Evolutionary conservation across 2,329 filamentous ascomycete genomes (phyloP).

Genomic region (Talaromyces marneffei): DNA sequence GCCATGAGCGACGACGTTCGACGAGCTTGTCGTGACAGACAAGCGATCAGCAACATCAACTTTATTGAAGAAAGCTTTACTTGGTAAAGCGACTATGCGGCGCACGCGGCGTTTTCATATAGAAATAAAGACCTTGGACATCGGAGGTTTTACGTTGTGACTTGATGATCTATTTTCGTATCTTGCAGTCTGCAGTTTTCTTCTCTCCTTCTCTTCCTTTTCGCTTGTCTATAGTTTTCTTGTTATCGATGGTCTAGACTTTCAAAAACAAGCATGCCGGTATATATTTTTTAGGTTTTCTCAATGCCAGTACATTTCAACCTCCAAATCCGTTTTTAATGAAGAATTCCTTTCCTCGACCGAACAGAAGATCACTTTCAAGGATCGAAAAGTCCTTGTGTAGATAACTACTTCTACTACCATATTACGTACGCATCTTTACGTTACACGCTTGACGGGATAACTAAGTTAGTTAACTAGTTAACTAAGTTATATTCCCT

Average conservation of each 20-base stretch:
- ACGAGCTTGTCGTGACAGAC: constrained; percentile 59
- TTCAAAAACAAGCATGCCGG: not conserved
- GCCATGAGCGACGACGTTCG: constrained; percentile 70
- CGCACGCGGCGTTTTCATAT: not conserved
- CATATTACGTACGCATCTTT: not conserved
- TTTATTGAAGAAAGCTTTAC: constrained; percentile 72
- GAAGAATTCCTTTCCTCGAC: too few relatives aligned
- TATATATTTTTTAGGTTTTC: not conserved
- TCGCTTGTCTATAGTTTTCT: not conserved
- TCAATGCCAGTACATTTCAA: not conserved
- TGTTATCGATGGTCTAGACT: not conserved
- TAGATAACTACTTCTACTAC: too few relatives aligned
- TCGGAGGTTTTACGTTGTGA: not conserved
- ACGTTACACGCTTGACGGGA: not conserved
- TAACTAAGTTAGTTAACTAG: not conserved
- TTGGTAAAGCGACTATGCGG: constrained; percentile 27
- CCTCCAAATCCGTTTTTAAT: too few relatives aligned
- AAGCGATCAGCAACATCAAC: constrained; percentile 58
- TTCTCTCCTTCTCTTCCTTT: not conserved
- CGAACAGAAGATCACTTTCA: too few relatives aligned
- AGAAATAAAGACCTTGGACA: not conserved
- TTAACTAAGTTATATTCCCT: not conserved
- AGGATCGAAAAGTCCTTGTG: too few relatives aligned
- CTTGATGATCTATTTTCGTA: not conserved
- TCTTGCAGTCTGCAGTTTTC: not conserved